Evolutionary conservation across 2,329 filamentous ascomycete genomes (phyloP).

Genomic region (Paecilomyces variotii): DNA sequence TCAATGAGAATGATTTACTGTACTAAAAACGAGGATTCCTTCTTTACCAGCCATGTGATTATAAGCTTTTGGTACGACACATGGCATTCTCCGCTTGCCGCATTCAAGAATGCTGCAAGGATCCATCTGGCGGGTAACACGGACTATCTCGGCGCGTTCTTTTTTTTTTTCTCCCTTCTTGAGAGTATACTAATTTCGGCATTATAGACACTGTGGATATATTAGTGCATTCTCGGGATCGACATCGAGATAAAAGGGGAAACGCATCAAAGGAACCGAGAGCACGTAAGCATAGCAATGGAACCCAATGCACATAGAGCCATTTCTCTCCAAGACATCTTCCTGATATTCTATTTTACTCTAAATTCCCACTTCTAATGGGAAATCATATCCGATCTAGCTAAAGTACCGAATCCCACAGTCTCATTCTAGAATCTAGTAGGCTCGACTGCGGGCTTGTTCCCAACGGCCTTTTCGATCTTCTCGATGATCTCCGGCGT

Average conservation of each 20-base stretch:
- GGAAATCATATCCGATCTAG: neutral
- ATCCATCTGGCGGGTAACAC: neutral
- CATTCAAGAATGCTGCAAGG: neutral
- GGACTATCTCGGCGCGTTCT: neutral
- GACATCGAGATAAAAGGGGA: neutral
- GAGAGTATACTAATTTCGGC: no score
- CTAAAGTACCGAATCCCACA: neutral
- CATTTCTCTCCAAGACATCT: neutral
- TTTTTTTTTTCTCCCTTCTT: neutral
- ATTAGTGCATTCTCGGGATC: neutral
- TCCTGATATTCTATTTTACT: neutral
- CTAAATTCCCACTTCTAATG: neutral
- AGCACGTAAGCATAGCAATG: neutral
- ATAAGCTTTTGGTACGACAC: neutral
- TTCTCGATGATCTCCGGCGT: conserved; percentile 9
- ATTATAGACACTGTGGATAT: neutral
- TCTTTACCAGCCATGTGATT: neutral
- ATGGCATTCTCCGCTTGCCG: neutral
- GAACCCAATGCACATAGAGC: neutral
- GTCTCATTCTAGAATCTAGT: neutral
- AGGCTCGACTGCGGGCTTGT: neutral
- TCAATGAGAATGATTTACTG: neutral
- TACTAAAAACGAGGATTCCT: neutral
- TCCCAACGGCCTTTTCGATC: neutral
- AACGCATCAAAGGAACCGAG: neutral